These are phyloP conservation scores for Microthyrium microscopicum DNA, from an alignment of 2,329 filamentous ascomycete species.

Conservation along the genomic window DNA sequence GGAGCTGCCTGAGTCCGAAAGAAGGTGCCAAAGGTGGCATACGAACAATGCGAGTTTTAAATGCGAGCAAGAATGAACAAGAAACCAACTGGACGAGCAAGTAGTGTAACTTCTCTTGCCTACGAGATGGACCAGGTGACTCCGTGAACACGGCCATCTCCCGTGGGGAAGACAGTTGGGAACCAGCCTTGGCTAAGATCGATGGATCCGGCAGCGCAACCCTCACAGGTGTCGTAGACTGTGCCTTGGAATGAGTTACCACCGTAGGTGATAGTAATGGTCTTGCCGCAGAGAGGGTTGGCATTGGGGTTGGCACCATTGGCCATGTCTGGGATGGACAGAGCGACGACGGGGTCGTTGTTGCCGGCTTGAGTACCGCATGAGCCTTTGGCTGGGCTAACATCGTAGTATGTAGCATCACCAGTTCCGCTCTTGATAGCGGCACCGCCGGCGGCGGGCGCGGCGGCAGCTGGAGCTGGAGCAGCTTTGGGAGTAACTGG, in stretches of 20 bases:
- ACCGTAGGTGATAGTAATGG: conserved; percentile 7
- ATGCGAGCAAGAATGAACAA: no score
- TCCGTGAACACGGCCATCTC: conserved; percentile 9
- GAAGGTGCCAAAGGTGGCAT: no score
- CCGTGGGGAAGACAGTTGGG: conserved; percentile 8
- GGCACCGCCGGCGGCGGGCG: conserved; percentile 1
- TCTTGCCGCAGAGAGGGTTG: conserved; percentile 14
- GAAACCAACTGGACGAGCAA: no score
- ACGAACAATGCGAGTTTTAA: no score
- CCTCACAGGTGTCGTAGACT: conserved; percentile 8
- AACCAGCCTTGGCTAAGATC: conserved; percentile 8
- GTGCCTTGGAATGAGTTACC: conserved; percentile 1
- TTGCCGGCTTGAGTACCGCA: conserved; percentile 7
- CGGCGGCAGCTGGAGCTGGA: background rate
- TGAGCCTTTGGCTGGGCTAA: conserved; percentile 6
- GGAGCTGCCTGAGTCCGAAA: no score
- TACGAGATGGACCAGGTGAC: no score
- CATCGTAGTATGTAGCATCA: conserved; percentile 9
- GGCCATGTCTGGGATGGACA: conserved; percentile 11
- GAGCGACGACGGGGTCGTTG: conserved; percentile 12
- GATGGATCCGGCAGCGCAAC: conserved; percentile 6
- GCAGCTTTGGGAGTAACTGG: background rate
- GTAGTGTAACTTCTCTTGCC: no score
- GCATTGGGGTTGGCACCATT: conserved; percentile 13
- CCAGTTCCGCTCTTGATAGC: background rate